Evolutionary conservation across 148 eudicot genomes (phyloP), one percentile per base, ranked within the genome.

Genomic region (Camellia lanceoleosa): DNA sequence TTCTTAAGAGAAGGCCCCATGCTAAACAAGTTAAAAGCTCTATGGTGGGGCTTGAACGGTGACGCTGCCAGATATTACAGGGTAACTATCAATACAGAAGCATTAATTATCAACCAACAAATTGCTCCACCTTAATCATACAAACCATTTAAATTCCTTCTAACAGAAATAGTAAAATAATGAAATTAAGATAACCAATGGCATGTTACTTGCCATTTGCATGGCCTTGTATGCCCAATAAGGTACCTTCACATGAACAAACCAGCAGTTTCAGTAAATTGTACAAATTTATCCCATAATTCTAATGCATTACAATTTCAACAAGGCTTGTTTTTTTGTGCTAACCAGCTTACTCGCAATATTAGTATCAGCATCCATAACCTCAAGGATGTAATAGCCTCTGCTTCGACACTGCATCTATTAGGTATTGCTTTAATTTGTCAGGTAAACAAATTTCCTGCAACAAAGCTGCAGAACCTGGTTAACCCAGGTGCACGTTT

Each of bases 1-100:
- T 88, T 80, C 61, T 65, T 68, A 86, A 80, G 52, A 89, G 89
- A 77, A 85, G 81, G 77, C 71, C 69, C 99, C 99, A 95, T 59
- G 87, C 73, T 72, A 91, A 79, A 75, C 85, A 81, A 47, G 93
- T 86, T 42, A 95, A 84, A 78, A 82, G 87, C 83, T 86, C 83
- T 63, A 88, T 84, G 56, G 78, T 82, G 60, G 84, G 60, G 80
- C 95, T 87, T 11, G 81, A 82, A 74, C 70, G 79, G 69, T 71
- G 83, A 41, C 19, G 54, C 99, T 90, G 91, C 59, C 60, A 82
- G 72, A 86, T 76, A 70, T 30, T 49, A 55, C 49, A 72, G 75
- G 62, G 63, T 66, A 78, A 71, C 67, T 54, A 65, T 77, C 65
- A 81, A 51, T 58, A 42, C 44, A 5, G 66, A 56, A 30, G 12